phyloP scores from a whole-genome alignment of 768 basidiomycete genomes.

The Leccinum sublutescens region DNA sequence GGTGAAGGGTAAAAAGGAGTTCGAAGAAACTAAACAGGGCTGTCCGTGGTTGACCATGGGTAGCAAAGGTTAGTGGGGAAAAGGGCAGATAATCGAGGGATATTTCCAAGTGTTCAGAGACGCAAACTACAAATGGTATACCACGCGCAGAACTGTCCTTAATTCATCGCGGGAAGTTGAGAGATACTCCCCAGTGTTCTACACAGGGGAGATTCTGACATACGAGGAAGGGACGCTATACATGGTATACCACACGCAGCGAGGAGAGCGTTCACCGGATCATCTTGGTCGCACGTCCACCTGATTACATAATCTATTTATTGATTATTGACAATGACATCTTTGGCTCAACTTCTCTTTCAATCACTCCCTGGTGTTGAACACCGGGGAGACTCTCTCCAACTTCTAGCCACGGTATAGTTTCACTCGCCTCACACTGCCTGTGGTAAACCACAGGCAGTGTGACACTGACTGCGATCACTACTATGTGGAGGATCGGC shows the following conservation, averaged over 20 bases:
- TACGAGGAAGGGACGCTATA: no score
- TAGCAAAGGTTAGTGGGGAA: background rate
- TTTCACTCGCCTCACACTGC: background rate
- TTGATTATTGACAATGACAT: no score
- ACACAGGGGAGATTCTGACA: no score
- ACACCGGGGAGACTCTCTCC: background rate
- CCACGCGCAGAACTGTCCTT: background rate
- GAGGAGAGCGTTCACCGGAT: no score
- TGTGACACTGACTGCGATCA: no score
- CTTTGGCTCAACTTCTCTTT: background rate
- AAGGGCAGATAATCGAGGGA: background rate
- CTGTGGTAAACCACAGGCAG: no score
- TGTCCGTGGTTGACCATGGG: no score
- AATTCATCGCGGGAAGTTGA: background rate
- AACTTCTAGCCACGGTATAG: background rate
- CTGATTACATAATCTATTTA: background rate
- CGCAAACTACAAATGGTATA: background rate
- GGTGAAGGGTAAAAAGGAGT: no score
- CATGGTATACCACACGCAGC: no score
- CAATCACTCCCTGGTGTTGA: background rate
- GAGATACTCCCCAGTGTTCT: background rate
- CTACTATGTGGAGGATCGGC: no score
- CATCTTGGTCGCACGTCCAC: no score
- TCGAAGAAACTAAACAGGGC: no score
- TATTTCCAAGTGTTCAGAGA: background rate